Base-by-base conservation (phyloP, 306 rosid species). In the Sechiopsis laciniata region DNA sequence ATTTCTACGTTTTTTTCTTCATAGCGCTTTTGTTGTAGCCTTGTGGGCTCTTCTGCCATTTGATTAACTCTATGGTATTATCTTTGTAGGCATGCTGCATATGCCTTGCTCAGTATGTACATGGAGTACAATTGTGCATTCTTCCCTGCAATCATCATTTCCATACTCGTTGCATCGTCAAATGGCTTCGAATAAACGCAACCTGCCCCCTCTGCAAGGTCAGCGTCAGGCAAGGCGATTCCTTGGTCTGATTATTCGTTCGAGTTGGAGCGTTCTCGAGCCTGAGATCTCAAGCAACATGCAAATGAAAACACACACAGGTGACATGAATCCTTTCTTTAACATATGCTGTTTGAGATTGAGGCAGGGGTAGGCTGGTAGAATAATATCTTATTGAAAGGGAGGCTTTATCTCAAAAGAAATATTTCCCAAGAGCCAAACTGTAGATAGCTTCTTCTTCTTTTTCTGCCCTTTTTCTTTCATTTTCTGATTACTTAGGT, bases 171-270 rank as follows among this genome's bases (percentile, higher is more conserved):
- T 90, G 97, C 89, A 88, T 90, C 46, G 79, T 85, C 84, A 88
- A 88, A 37, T 90, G 96, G 96, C 96, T 90, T 55, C 85, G 82
- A 29, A 86, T 89, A 57, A 90, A 88, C 42, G 86, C 95, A 72
- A 88, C 90, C n/a, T 90, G 97, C 76, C 97, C 97, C 0, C 95
- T 90, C 78, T 90, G 97, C 84, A 90, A 90, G 81, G 81, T 71
- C 67, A 87, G 82, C 64, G 78, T 90, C 62, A 85, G 80, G 29
- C 83, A 86, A 75, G 84, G 76, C 12, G 96, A 90, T 76, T 78
- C 92, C 16, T 80, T 90, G 84, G 97, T 90, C 66, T 90, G 84
- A 88, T 48, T 48, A 55, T 48, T 14, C 13, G 3, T 21, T 68
- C 4, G 3, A 68, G 73, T 68, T 22, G 57, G 40, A 68, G 32